Percentiles rank a stretch among this genome's conserved stretches.
Evolutionary conservation across 148 eudicot species (phyloP).

Genomic region (Rhododendron williamsianum): DNA sequence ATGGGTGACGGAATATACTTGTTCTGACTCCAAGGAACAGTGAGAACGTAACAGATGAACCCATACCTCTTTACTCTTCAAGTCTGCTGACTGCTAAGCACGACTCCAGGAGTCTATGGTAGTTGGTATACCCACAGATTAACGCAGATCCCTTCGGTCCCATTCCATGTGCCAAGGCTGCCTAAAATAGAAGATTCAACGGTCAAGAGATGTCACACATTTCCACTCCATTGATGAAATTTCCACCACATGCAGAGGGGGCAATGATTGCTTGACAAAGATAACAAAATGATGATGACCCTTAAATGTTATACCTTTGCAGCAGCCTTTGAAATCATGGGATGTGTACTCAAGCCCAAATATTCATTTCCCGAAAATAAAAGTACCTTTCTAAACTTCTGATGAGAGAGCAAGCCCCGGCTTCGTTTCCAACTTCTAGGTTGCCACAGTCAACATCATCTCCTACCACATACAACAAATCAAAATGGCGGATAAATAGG

Average conservation of each 20-base stretch:
- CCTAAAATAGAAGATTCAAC: slow-evolving; percentile 35
- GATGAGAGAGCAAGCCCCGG: slow-evolving; percentile 19
- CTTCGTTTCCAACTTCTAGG: slow-evolving; percentile 28
- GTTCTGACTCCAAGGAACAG: background rate
- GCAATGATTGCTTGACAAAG: background rate
- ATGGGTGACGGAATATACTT: background rate
- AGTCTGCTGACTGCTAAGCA: slow-evolving; percentile 72
- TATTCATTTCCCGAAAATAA: slow-evolving; percentile 96
- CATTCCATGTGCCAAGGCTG: slow-evolving; percentile 82
- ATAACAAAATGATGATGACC: background rate
- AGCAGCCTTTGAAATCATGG: slow-evolving; percentile 63
- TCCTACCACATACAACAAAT: slow-evolving; percentile 20
- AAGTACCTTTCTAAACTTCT: slow-evolving; percentile 48
- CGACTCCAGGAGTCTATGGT: slow-evolving; percentile 69
- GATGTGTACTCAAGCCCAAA: slow-evolving; percentile 93
- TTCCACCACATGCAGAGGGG: background rate
- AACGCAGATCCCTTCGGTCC: slow-evolving; percentile 97
- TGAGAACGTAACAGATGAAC: background rate
- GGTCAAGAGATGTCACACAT: background rate
- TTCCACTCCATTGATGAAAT: background rate
- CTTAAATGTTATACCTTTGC: slow-evolving; percentile 51
- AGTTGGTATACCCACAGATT: slow-evolving; percentile 91
- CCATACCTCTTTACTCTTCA: slow-evolving; percentile 90
- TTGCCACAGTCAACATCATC: slow-evolving; percentile 28
- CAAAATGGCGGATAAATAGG: background rate